Evolutionary conservation across 1,139 yeast genomes (phyloP).

Genomic region (Debaryomyces robertsiae): DNA sequence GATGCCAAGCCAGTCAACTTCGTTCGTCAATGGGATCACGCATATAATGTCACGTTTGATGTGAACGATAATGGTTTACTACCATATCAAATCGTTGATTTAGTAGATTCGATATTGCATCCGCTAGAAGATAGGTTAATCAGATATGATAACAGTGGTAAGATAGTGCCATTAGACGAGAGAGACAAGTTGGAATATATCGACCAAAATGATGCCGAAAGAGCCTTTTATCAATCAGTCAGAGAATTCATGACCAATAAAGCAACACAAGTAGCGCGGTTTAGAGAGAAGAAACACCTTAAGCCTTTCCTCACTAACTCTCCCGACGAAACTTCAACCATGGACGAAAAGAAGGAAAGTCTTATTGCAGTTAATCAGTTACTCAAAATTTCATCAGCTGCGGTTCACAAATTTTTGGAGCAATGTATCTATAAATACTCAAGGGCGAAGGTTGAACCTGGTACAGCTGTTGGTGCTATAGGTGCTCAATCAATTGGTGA

Average conservation of each 20-base stretch:
- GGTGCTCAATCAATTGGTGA: constrained; percentile 99
- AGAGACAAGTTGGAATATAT: constrained; percentile 59
- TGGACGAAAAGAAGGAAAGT: constrained; percentile 50
- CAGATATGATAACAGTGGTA: constrained; percentile 76
- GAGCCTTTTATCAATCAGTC: constrained; percentile 77
- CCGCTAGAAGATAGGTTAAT: constrained; percentile 64
- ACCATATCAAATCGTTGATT: constrained; percentile 68
- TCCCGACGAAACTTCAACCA: constrained; percentile 39
- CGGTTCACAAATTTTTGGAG: constrained; percentile 69
- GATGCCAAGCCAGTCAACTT: constrained; percentile 97
- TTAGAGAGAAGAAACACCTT: constrained; percentile 58
- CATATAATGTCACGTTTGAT: constrained; percentile 69
- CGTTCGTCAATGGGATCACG: constrained; percentile 92
- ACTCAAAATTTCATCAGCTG: constrained; percentile 62
- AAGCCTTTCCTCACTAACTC: constrained; percentile 37
- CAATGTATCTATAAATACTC: constrained; percentile 82
- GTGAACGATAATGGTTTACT: constrained; percentile 57
- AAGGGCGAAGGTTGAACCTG: constrained; percentile 95
- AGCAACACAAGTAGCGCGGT: constrained; percentile 56
- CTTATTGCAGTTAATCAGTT: constrained; percentile 69
- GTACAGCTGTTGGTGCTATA: constrained; percentile 98
- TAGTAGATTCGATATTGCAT: constrained; percentile 55
- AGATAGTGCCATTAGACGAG: constrained; percentile 43
- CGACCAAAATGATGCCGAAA: constrained; percentile 84
- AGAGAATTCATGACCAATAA: constrained; percentile 61